Evolutionary conservation across 345 rosid genomes (phyloP).

Genomic region (Linum tenue): DNA sequence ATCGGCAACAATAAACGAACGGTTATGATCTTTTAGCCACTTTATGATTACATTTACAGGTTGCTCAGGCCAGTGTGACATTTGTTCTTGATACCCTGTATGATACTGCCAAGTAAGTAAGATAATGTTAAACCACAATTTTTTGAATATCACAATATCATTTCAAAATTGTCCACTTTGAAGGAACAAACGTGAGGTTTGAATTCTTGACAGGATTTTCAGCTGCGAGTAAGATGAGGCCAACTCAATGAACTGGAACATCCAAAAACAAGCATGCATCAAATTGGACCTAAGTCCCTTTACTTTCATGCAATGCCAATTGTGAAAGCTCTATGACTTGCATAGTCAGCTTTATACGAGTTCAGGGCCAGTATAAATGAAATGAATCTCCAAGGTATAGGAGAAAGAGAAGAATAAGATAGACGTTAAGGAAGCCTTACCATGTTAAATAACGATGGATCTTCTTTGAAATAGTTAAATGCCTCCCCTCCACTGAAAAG

Average conservation of each 20-base stretch:
- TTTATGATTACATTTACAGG: slow-evolving; percentile 65
- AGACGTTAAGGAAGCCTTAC: slow-evolving; percentile 26
- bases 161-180: neutral
- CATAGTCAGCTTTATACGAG: too few relatives aligned
- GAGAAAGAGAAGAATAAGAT: neutral
- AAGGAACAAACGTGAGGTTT: neutral
- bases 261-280: too few relatives aligned
- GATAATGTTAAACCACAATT: slow-evolving; percentile 14
- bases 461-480: slow-evolving; percentile 57
- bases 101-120: slow-evolving; percentile 59
- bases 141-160: neutral
- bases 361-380: too few relatives aligned
- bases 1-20: slow-evolving; percentile 86
- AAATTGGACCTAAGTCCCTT: too few relatives aligned
- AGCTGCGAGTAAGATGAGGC: too few relatives aligned
- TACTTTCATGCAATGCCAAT: too few relatives aligned
- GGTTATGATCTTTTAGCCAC: slow-evolving; percentile 52
- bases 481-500: slow-evolving; percentile 74
- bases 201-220: too few relatives aligned
- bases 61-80: slow-evolving; percentile 90
- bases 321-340: too few relatives aligned
- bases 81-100: slow-evolving; percentile 88
- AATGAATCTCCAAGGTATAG: neutral
- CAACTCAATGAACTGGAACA: too few relatives aligned
- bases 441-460: slow-evolving; percentile 73